Evolutionary conservation across 2,329 filamentous ascomycete genomes (phyloP).

Genomic region (Pseudogymnoascus verrucosus): DNA sequence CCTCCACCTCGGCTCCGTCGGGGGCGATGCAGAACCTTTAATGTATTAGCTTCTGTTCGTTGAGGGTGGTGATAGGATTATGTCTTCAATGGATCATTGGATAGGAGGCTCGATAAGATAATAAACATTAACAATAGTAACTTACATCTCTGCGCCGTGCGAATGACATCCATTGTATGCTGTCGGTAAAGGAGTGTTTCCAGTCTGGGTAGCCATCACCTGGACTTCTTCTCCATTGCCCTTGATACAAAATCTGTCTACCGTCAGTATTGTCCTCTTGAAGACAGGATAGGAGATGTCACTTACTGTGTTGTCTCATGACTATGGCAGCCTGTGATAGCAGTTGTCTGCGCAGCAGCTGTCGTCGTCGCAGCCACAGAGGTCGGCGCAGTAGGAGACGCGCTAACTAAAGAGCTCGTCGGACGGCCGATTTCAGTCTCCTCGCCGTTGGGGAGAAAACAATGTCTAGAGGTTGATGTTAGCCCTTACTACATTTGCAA

Average conservation of each 20-base stretch:
- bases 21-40: conserved; percentile 53
- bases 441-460: conserved; percentile 10
- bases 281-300: neutral
- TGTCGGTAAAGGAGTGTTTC: conserved; percentile 47
- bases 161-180: conserved; percentile 58
- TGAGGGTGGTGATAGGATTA: neutral
- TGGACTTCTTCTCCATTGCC: conserved; percentile 35
- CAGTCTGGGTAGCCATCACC: conserved; percentile 42
- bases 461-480: neutral
- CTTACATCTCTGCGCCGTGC: conserved; percentile 51
- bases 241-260: conserved; percentile 35
- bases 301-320: conserved; percentile 36
- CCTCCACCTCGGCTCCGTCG: conserved; percentile 51
- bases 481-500: neutral
- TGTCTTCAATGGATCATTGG: neutral
- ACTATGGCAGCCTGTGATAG: conserved; percentile 45
- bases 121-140: neutral
- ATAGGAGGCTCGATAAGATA: neutral
- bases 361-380: conserved; percentile 21
- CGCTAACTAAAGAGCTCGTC: conserved; percentile 1
- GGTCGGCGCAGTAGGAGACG: conserved; percentile 25
- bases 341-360: conserved; percentile 31
- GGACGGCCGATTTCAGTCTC: neutral
- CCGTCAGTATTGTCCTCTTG: conserved; percentile 20
- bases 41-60: neutral